Conservation (phyloP, 202 grass and related monocot genomes). For the Eragrostis tef region DNA sequence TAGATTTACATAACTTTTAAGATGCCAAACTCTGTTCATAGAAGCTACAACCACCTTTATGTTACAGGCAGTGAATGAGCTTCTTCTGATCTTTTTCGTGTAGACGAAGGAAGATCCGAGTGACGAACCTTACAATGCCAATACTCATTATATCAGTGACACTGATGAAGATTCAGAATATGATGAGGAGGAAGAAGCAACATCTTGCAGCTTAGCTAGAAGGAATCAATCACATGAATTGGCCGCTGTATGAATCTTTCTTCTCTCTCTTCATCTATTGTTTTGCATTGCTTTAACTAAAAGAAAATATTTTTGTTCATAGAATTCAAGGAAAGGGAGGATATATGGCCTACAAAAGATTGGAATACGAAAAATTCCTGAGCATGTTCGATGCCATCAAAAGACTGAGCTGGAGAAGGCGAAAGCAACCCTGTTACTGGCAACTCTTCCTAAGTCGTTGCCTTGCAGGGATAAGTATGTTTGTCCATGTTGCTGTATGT, state of each 20-base stretch:
- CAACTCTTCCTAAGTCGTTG: constrained; percentile 82
- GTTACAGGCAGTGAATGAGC: neutral
- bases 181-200: constrained; percentile 65
- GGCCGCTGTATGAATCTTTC: constrained; percentile 60
- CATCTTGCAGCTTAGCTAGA: constrained; percentile 30
- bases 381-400: constrained; percentile 68
- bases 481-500: constrained; percentile 22
- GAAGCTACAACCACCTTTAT: constrained; percentile 1
- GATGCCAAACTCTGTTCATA: constrained; percentile 8
- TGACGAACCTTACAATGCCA: constrained; percentile 61
- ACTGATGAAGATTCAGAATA: constrained; percentile 71
- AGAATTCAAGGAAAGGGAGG: constrained; percentile 84
- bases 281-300: constrained; percentile 33
- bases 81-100: constrained; percentile 33
- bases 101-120: constrained; percentile 57
- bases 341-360: constrained; percentile 83
- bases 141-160: constrained; percentile 57
- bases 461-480: constrained; percentile 96
- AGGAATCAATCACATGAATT: constrained; percentile 54
- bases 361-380: constrained; percentile 76
- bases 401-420: constrained; percentile 90
- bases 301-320: constrained; percentile 17
- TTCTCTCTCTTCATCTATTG: neutral
- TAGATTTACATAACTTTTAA: constrained; percentile 39
- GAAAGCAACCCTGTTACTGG: constrained; percentile 79